Evolutionary conservation across 1,284 basidiomycete genomes (phyloP), one percentile per base, ranked within the genome.

Genomic region (Ceratobasidium sp.): DNA sequence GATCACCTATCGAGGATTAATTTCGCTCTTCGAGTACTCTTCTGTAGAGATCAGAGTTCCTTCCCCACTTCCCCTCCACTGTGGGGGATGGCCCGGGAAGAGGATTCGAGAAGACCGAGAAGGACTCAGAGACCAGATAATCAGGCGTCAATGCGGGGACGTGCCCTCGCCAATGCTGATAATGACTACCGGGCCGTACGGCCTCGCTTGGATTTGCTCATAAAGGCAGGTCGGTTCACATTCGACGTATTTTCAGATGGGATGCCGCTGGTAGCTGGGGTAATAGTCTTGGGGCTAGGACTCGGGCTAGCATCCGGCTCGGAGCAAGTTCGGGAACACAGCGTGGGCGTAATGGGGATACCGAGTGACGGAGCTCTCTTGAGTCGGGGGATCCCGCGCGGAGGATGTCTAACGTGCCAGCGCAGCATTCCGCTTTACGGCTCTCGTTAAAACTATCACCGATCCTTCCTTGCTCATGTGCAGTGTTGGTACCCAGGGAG

Each of bases 1-100:
- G 63, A 54, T 67, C 63, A 36, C 36, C 21, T 51, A 67, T 54
- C 63, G 36, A 56, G 63, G 63, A 67, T 25, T 48, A 56, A 25
- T 67, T 23, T 54, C 36, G 49, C 28, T 51, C 28, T 66, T 38
- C 12, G 54, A 33, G 30, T 18, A 18, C 36, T 38, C 54, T 23
- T 14, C 21, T 56, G 36, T 67, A 7, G 14, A 42, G 63, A 40
- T 67, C 63, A 53, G 23, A 48, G 49, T 18, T 25, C 51, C 36
- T 56, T 21, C 48, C 51, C 25, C 51, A 53, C 51, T 53, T 53
- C 23, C 49, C 51, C 30, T 59, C 56, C 30, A 59, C 56, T 30
- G 56, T 54, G 44, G 63, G 42, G 51, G 51, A 23, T 40, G 30
- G 33, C 21, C 18, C 30, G 21, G 36, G 33, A 40, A 14, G 6